Evolutionary conservation across 352 stramenopile genomes (phyloP).

Genomic region (Globisporangium splendens): DNA sequence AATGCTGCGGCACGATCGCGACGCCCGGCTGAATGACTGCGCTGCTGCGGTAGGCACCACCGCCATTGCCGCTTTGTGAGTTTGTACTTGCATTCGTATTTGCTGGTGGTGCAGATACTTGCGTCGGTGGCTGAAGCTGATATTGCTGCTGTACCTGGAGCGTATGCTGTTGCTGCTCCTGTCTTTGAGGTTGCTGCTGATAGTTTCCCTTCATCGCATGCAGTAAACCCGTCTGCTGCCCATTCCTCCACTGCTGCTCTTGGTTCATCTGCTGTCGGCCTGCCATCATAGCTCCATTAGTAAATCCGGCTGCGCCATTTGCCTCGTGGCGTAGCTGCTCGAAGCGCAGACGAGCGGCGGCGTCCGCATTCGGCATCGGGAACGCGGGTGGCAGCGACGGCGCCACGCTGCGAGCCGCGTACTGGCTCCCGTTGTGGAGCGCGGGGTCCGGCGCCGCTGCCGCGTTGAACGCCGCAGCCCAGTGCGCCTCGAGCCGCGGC

Average conservation of each 20-base stretch:
- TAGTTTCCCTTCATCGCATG: neutral
- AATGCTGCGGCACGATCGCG: slow-evolving; percentile 18
- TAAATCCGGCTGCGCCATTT: neutral
- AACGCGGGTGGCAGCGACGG: neutral
- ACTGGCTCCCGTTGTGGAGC: neutral
- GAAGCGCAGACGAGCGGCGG: neutral
- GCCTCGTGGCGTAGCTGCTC: neutral
- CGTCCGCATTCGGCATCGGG: too few relatives aligned
- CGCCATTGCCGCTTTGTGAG: neutral
- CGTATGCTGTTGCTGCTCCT: slow-evolving; percentile 10
- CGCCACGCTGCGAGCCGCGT: too few relatives aligned
- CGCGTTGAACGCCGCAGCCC: neutral
- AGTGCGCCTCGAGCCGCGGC: slow-evolving; percentile 8
- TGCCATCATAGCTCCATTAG: neutral
- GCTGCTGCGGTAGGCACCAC: slow-evolving; percentile 1
- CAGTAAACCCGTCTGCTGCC: neutral
- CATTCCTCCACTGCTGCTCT: neutral
- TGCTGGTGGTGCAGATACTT: slow-evolving; percentile 1
- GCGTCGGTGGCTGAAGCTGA: neutral
- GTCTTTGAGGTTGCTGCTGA: slow-evolving; percentile 6
- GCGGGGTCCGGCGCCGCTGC: neutral
- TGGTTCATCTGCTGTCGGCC: neutral
- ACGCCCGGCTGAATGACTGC: slow-evolving; percentile 18
- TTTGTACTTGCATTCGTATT: neutral
- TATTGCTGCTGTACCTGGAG: neutral